Conservation (phyloP, 1,139 yeast species). For the Candida glucosophila region DNA sequence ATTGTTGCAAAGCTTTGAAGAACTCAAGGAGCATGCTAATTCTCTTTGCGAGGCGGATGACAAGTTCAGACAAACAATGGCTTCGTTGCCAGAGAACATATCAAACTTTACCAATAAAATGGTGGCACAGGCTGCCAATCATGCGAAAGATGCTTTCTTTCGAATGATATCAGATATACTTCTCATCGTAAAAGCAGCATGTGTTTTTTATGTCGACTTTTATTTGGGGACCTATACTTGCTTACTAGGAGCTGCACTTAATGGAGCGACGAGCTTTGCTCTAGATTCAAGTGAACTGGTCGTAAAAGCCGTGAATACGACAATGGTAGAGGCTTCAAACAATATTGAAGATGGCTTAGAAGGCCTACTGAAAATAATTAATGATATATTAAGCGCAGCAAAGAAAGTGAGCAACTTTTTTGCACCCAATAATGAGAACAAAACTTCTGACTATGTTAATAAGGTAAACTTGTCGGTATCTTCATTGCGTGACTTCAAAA, state of each 20-base stretch:
- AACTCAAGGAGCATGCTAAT: constrained; percentile 23
- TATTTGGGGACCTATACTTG: constrained; percentile 84
- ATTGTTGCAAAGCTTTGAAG: constrained; percentile 26
- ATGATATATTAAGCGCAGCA: constrained; percentile 34
- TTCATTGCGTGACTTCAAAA: constrained; percentile 46
- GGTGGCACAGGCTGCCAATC: constrained; percentile 36
- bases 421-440: constrained; percentile 26
- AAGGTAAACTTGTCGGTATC: constrained; percentile 53
- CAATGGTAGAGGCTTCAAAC: constrained; percentile 44
- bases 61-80: constrained; percentile 29
- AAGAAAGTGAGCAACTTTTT: constrained; percentile 48
- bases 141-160: constrained; percentile 36
- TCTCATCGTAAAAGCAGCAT: constrained; percentile 48
- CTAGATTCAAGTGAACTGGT: constrained; percentile 62
- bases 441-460: constrained; percentile 17
- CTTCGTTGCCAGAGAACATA: constrained; percentile 49
- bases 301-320: constrained; percentile 50
- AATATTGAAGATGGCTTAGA: constrained; percentile 57
- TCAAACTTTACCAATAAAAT: constrained; percentile 46
- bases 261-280: constrained; percentile 67
- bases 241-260: constrained; percentile 62
- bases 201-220: constrained; percentile 60
- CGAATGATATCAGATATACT: constrained; percentile 29
- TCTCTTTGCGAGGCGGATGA: constrained; percentile 40
- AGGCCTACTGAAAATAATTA: constrained; percentile 45